Evolutionary conservation across 2,329 filamentous ascomycete genomes (phyloP), one percentile per base, ranked within the genome.

Genomic region (Zasmidium citrigriseum): DNA sequence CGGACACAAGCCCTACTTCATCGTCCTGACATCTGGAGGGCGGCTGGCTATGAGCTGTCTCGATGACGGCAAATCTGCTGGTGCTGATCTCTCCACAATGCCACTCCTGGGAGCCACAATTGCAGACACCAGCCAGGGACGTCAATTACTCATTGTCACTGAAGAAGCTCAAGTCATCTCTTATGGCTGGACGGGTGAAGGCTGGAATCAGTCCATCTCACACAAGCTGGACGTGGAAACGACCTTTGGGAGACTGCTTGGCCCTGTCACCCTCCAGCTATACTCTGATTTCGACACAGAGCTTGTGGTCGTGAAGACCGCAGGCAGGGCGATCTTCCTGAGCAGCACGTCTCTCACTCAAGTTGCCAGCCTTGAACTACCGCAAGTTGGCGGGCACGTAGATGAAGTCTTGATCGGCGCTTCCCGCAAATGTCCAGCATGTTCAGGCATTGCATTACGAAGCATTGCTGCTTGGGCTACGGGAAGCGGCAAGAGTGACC

Each of bases 21-120:
- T 90, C 9, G 69, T 91, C 7, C 80, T 91, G 4, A 84, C 84
- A 34, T 81, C 83, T 16, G 86, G 88, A 54, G 89, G 89, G 0
- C 78, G 80, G 2, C 76, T 91, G 68, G 81, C 80, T 0, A 86
- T 89, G 66, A 72, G 88, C 11, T 77, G 79, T 50, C 73, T 83
- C 16, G 80, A 79, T 16, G 75, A 72, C 24, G 77, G 75, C 11
- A 48, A 52, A n/a, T 47, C 57, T 4, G 60, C 24, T 38, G 57
- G 55, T 21, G 52, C 47, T 4, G 57, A 64, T 18, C 25, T 72
- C 4, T 67, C 64, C 3, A 56, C 56, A 4, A 58, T 61, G 7
- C 66, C 67, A 25, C 48, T 71, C 2, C 55, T 72, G 5, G 69
- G 69, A 10, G 67, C 70, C 9, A 46, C 57, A 0, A 23, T 68